phyloP scores from a whole-genome alignment of 139 green algal genomes.

The Diplosphaera chodatii region DNA sequence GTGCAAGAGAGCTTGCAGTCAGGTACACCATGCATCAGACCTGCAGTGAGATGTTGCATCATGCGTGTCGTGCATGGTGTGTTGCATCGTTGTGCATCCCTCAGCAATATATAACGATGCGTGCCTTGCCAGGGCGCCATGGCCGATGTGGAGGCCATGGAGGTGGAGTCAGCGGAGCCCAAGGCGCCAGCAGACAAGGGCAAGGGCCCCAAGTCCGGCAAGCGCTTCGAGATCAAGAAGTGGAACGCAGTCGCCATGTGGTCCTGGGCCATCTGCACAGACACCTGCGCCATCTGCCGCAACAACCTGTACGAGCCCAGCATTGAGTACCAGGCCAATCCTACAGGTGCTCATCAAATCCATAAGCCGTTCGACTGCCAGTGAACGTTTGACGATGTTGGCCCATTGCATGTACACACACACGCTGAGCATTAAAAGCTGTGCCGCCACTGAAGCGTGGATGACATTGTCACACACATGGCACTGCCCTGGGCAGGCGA shows the following conservation, averaged over 20 bases:
- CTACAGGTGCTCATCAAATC: constrained; percentile 47
- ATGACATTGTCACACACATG: neutral
- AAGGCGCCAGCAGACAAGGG: constrained; percentile 11
- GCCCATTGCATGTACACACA: neutral
- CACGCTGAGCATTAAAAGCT: no score
- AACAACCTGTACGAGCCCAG: constrained; percentile 98
- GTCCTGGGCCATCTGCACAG: constrained; percentile 94
- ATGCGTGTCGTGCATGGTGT: no score
- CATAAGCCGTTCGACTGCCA: no score
- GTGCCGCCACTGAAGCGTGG: no score
- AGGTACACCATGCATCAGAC: no score
- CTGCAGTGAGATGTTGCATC: no score
- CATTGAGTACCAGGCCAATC: constrained; percentile 98
- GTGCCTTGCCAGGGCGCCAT: neutral
- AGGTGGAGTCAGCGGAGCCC: neutral
- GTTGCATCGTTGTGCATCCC: no score
- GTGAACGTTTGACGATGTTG: neutral
- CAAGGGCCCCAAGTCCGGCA: constrained; percentile 36
- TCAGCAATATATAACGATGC: no score
- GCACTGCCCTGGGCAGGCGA: constrained; percentile 51
- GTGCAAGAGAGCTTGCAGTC: no score
- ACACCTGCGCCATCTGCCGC: constrained; percentile 94
- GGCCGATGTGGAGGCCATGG: neutral
- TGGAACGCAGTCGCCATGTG: constrained; percentile 97
- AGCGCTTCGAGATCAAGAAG: constrained; percentile 95